Conservation (phyloP, 2,329 filamentous ascomycete genomes). For the Aspergillus fijiensis region DNA sequence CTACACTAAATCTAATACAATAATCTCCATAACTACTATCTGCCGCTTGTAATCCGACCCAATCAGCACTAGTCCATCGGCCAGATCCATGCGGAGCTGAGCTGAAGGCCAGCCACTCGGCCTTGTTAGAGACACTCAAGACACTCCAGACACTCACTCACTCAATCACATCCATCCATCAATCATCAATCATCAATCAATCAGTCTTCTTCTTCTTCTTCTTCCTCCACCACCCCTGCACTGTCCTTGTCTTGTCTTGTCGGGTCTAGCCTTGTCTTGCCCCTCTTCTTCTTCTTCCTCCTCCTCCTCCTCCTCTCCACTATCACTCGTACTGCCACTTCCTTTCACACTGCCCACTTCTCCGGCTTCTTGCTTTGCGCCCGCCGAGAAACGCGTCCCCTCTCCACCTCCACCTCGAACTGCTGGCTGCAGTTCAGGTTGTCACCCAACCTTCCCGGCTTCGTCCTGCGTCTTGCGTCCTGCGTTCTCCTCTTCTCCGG, state of each 20-base stretch:
- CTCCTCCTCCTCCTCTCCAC: background rate
- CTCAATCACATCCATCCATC: background rate
- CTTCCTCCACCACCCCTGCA: background rate
- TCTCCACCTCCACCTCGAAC: background rate
- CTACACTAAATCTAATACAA: no score
- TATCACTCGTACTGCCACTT: background rate
- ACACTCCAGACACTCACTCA: no score
- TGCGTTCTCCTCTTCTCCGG: background rate
- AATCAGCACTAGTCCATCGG: background rate
- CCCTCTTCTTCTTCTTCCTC: background rate
- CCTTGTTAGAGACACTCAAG: background rate
- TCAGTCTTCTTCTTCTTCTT: background rate
- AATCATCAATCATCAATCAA: no score
- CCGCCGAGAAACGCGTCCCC: conserved; percentile 4
- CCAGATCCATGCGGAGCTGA: background rate
- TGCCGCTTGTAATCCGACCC: background rate
- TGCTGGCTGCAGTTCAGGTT: background rate
- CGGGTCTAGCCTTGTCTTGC: background rate
- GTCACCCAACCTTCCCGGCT: conserved; percentile 7
- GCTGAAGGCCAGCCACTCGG: background rate
- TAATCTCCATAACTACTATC: no score
- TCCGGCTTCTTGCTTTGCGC: background rate
- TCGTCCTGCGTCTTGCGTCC: background rate
- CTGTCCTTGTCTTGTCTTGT: background rate
- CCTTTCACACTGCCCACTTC: background rate